Base-by-base conservation (phyloP, 345 rosid genomes). In the Brassica carinata region DNA sequence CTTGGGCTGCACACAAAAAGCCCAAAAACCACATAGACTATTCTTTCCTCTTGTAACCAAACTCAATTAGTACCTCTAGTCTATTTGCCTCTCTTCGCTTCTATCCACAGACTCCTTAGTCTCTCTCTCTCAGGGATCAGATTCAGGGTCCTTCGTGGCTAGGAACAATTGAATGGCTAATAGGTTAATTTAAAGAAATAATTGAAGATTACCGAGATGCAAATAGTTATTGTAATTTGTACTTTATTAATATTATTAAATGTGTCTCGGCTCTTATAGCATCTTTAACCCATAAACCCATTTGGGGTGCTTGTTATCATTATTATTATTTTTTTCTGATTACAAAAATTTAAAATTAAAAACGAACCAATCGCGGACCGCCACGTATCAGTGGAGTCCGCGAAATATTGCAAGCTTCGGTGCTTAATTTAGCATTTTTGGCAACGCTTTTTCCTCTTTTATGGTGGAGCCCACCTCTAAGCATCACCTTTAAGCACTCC, bases 101-200 rank as follows among this genome's bases (percentile, higher is more conserved):
- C 97, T 80, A 85, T 89, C 98, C 98, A 91, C 67, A 90, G 93
- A 85, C 94, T 89, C 82, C 84, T 93, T 26, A 88, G 92, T 88
- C 61, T 84, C 64, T 84, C 87, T 78, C 59, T 84, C 69, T 90
- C 97, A 11, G 88, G 96, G 85, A 85, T 82, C 82, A 87, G 59
- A 77, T 87, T 87, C 23, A 80, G 38, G 83, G 72, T 81, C 88
- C 31, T 78, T 87, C 94, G 91, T 88, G 64, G 91, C 96, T 68
- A 89, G 90, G 31, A 90, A 93, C 72, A 88, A 84, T 81, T 93
- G 18, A 53, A 53, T 48, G 18, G 58, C 4, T 45, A 45, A 45
- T 45, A 45, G n/a, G 58, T 53, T 53, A 53, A 53, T n/a, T n/a
- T 53, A 53, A n/a, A 8, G 58, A 53, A 53, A 53, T n/a, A 53